Evolutionary conservation across 2,329 filamentous ascomycete genomes (phyloP).

Genomic region (Escovopsis weberi): DNA sequence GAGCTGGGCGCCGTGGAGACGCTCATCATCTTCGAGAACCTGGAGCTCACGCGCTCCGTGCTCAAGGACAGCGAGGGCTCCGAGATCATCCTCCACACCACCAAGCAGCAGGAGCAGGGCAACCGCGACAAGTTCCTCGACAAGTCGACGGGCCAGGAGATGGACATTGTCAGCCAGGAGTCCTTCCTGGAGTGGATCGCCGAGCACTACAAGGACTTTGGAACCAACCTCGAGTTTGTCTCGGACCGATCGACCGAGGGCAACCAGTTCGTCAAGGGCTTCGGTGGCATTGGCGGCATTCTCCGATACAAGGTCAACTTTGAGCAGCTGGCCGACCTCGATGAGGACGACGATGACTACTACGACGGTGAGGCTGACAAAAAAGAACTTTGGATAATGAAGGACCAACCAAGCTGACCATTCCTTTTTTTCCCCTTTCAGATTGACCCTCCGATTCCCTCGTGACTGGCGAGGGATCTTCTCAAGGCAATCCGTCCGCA

Average conservation of each 20-base stretch:
- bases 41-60: constrained; percentile 85
- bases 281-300: constrained; percentile 94
- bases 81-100: constrained; percentile 72
- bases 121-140: constrained; percentile 83
- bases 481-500: constrained; percentile 43
- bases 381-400: too few species aligned
- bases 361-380: constrained; percentile 43
- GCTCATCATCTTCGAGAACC: constrained; percentile 92
- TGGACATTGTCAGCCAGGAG: constrained; percentile 78
- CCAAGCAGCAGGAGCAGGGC: constrained; percentile 56
- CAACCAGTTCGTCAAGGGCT: constrained; percentile 99
- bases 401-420: too few species aligned
- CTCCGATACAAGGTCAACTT: constrained; percentile 99
- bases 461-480: constrained; percentile 72
- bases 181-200: constrained; percentile 99
- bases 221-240: constrained; percentile 89
- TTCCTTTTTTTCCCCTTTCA: constrained; percentile 14
- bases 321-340: constrained; percentile 83
- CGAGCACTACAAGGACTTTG: constrained; percentile 96
- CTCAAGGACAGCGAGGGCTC: constrained; percentile 64
- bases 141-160: constrained; percentile 89
- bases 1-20: constrained; percentile 91
- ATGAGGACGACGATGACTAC: constrained; percentile 85
- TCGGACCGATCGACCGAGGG: constrained; percentile 95
- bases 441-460: constrained; percentile 87